Conservation (phyloP, 768 basidiomycete genomes). For the Pleurotus sapidus region DNA sequence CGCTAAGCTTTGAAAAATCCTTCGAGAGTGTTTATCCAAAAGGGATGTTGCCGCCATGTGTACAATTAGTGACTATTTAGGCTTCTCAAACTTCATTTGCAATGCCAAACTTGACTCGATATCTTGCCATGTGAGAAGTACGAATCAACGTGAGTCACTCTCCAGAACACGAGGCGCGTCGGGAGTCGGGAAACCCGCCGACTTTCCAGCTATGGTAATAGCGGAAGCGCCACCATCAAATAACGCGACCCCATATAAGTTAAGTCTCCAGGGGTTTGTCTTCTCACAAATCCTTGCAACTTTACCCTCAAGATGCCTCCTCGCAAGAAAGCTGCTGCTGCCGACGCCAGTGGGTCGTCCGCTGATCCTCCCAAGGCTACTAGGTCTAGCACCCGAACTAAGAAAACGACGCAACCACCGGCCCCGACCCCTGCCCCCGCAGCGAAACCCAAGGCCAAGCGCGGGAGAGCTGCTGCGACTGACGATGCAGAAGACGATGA, state of each 20-base stretch:
- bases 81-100: too few species aligned
- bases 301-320: slow-evolving; percentile 35
- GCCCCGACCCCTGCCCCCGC: slow-evolving; percentile 16
- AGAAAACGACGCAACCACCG: slow-evolving; percentile 21
- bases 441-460: slow-evolving; percentile 22
- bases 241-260: slow-evolving; percentile 5
- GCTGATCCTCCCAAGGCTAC: slow-evolving; percentile 25
- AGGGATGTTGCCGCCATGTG: too few species aligned
- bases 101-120: too few species aligned
- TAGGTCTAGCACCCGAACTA: slow-evolving; percentile 35
- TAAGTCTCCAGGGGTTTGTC: slow-evolving; percentile 10
- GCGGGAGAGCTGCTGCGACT: slow-evolving; percentile 23
- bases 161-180: background rate
- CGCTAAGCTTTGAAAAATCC: slow-evolving; percentile 39
- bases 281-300: slow-evolving; percentile 10
- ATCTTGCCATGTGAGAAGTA: too few species aligned
- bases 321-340: slow-evolving; percentile 33
- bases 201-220: slow-evolving; percentile 4
- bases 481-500: slow-evolving; percentile 24
- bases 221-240: slow-evolving; percentile 15
- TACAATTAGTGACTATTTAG: too few species aligned
- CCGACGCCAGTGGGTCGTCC: slow-evolving; percentile 23
- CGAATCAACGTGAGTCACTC: too few species aligned
- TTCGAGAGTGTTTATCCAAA: background rate
- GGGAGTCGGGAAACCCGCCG: slow-evolving; percentile 10